Evolutionary conservation across 768 basidiomycete genomes (phyloP).

Genomic region (Leucocoprinus sp.): DNA sequence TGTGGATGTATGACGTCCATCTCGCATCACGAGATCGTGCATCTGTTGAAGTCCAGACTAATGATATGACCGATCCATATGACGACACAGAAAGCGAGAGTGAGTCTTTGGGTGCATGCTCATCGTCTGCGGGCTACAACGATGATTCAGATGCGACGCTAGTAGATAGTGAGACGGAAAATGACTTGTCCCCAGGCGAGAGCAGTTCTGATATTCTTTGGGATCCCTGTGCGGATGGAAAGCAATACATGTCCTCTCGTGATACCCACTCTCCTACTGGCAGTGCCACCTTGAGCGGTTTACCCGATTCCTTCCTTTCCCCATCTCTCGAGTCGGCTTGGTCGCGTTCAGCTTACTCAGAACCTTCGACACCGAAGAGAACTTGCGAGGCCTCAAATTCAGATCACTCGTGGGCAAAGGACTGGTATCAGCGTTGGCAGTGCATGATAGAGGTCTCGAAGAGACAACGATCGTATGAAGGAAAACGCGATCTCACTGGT

Average conservation of each 20-base stretch:
- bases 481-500: not conserved
- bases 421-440: conserved; percentile 50
- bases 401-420: conserved; percentile 30
- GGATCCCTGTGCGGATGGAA: not conserved
- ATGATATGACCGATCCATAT: conserved; percentile 3
- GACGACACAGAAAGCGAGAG: conserved; percentile 21
- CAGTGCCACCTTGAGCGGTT: not conserved
- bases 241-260: not conserved
- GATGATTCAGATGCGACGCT: conserved; percentile 53
- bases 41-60: not conserved
- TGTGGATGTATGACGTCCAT: conserved; percentile 58
- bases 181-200: conserved; percentile 15
- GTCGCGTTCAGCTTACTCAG: conserved; percentile 6
- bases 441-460: conserved; percentile 37
- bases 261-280: not conserved
- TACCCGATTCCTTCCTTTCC: not conserved
- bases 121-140: conserved; percentile 26
- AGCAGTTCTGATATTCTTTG: conserved; percentile 2
- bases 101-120: conserved; percentile 21
- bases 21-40: conserved; percentile 19
- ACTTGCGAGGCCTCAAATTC: conserved; percentile 11
- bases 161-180: conserved; percentile 40
- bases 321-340: conserved; percentile 2
- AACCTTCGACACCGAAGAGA: conserved; percentile 9
- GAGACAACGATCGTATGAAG: conserved; percentile 15